Evolutionary conservation across 2,329 filamentous ascomycete genomes (phyloP).

Genomic region (Cladosporium sphaerospermum): DNA sequence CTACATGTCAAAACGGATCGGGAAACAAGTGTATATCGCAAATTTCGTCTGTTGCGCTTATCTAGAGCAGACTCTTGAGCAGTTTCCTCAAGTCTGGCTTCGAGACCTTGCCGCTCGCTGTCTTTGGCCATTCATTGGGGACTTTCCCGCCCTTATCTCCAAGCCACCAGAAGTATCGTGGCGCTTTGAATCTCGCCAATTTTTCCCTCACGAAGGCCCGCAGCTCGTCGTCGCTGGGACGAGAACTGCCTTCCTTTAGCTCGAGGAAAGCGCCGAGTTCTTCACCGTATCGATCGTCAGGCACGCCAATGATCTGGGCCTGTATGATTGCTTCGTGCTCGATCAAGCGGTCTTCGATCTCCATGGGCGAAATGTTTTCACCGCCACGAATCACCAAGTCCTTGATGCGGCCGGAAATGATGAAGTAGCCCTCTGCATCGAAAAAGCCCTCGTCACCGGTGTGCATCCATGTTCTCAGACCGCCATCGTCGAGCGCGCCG

Average conservation of each 20-base stretch:
- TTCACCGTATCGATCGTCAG: constrained; percentile 26
- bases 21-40: too few species aligned
- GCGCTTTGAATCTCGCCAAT: constrained; percentile 25
- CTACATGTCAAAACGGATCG: too few species aligned
- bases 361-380: constrained; percentile 54
- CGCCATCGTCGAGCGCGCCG: constrained; percentile 7
- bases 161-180: constrained; percentile 23
- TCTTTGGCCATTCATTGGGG: constrained; percentile 23
- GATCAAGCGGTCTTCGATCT: constrained; percentile 28
- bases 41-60: not conserved
- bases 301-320: constrained; percentile 27
- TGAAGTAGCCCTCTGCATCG: constrained; percentile 39
- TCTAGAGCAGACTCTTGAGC: constrained; percentile 17
- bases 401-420: constrained; percentile 28
- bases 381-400: constrained; percentile 46
- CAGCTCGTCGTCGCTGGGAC: constrained; percentile 17
- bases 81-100: constrained; percentile 22
- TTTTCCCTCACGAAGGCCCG: constrained; percentile 33
- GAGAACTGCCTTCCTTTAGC: constrained; percentile 18
- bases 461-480: constrained; percentile 48
- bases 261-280: constrained; percentile 31
- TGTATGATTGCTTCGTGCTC: constrained; percentile 21
- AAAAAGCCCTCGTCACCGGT: constrained; percentile 55
- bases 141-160: constrained; percentile 16
- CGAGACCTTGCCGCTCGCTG: constrained; percentile 23